These are phyloP conservation scores for Imleria badia DNA, from an alignment of 768 basidiomycete species.

Conservation along the genomic window DNA sequence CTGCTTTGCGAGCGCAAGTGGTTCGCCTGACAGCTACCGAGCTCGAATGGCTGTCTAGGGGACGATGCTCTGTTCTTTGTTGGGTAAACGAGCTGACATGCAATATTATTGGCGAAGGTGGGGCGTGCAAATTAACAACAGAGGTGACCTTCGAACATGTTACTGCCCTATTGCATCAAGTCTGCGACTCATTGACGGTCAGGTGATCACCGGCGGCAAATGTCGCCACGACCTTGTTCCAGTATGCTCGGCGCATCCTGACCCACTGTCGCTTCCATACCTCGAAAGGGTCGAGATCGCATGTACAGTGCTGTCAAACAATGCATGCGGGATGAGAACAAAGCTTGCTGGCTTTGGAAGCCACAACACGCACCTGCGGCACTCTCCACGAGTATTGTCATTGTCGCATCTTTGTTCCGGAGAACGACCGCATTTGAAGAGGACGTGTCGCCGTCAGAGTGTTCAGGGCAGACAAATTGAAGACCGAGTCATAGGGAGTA, in stretches of 20 bases:
- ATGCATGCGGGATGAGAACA: conserved; percentile 6
- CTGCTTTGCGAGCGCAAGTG: not conserved
- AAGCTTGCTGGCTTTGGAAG: conserved; percentile 3
- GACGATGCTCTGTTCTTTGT: not conserved
- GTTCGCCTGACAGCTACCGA: not conserved
- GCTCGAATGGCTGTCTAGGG: not conserved
- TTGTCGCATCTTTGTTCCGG: too few relatives aligned
- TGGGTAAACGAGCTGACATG: not conserved
- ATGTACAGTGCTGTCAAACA: conserved; percentile 61
- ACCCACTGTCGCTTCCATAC: conserved; percentile 75
- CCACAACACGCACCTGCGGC: conserved; percentile 62
- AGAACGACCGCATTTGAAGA: conserved; percentile 46
- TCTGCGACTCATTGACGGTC: not conserved
- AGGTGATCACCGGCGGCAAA: conserved; percentile 63
- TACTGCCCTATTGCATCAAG: not conserved
- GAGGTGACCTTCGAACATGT: too few relatives aligned
- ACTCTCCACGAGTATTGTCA: conserved; percentile 64
- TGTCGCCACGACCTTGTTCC: conserved; percentile 88
- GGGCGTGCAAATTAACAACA: not conserved
- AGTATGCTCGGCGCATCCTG: conserved; percentile 77
- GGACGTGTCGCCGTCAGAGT: conserved; percentile 15
- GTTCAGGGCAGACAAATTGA: too few relatives aligned
- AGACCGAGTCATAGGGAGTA: too few relatives aligned
- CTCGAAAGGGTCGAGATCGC: conserved; percentile 74
- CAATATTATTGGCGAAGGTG: not conserved